Evolutionary conservation across 73 alveolate genomes (phyloP), one percentile per base, ranked within the genome.

Genomic region (Paramecium primaurelia): DNA sequence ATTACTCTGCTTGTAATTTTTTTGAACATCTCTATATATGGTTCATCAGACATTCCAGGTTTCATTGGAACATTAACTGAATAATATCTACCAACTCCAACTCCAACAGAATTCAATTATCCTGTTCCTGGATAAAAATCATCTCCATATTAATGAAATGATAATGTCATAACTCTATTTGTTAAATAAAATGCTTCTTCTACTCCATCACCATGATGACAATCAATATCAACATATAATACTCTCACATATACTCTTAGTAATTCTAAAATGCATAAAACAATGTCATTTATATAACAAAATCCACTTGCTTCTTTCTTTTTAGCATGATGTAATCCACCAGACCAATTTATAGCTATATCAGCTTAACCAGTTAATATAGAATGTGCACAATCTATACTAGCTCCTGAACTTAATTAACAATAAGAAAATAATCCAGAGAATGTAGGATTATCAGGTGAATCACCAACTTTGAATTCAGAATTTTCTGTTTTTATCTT

Each of bases 51-150:
- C 95, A 98, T 97, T 37, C 99, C 99, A 64, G 96, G 93, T 85
- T 95, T 96, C 68, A 98, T 93, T 25, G 99, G 99, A 18, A 97
- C 99, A 96, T 98, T 98, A 90, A 98, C 95, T 9, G 99, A 96
- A 92, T 97, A 97, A 94, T 95, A 94, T 77, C 95, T 88, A 49
- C 99, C 99, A 25, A 91, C 96, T 32, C 96, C 98, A 34, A 92
- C 96, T 18, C 99, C 99, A 40, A 93, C 95, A 77, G 97, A 99
- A 36, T 96, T 93, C 54, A 97, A 93, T 59, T 94, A 94, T 6
- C 99, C 99, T 44, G 99, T 97, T 8, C 99, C 99, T 54, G 99
- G 99, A 96, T 97, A 98, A 95, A 97, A 98, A 94, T 98, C 99
- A 25, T 71, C 94, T 2, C 99, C 99, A 93, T 94, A 98, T 93